A percentile compares a stretch with the other conserved stretches of the same genome.
Evolutionary conservation across 2,329 filamentous ascomycete genomes (phyloP).

Genomic region (Fusarium pseudoanthophilum): DNA sequence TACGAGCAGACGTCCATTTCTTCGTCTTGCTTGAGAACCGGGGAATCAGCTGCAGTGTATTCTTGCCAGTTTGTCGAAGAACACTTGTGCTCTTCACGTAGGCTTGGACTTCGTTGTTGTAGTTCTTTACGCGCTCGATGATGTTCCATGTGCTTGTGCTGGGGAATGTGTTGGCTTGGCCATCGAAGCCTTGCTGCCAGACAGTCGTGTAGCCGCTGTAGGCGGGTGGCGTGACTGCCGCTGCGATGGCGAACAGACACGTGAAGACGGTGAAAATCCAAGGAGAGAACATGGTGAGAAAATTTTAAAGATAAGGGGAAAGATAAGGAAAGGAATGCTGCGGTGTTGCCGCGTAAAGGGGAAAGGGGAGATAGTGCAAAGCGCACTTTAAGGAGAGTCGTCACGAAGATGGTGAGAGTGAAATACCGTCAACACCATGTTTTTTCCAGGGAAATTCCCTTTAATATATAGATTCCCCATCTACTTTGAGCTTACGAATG

Average conservation of each 20-base stretch:
- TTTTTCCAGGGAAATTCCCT: neutral
- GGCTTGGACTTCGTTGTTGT: constrained; percentile 63
- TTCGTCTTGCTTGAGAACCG: constrained; percentile 48
- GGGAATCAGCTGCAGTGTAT: constrained; percentile 64
- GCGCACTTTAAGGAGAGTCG: constrained; percentile 6
- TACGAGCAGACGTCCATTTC: constrained; percentile 65
- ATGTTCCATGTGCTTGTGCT: constrained; percentile 55
- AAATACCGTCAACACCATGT: neutral
- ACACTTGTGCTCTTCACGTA: constrained; percentile 60
- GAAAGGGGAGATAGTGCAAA: neutral
- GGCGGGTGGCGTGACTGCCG: constrained; percentile 52
- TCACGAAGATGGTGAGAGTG: neutral
- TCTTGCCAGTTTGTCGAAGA: constrained; percentile 61
- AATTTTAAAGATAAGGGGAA: neutral
- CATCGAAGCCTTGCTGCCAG: constrained; percentile 59
- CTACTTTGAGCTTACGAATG: neutral
- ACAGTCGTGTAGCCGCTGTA: constrained; percentile 54
- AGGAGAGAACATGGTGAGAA: constrained; percentile 39
- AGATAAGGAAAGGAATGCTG: neutral
- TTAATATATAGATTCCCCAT: constrained; percentile 8
- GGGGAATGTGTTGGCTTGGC: constrained; percentile 49
- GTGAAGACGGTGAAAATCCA: constrained; percentile 43
- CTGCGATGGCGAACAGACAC: constrained; percentile 46
- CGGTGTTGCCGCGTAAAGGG: constrained; percentile 15
- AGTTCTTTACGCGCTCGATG: constrained; percentile 53